These are phyloP conservation scores for Solanum appendiculatum DNA, from an alignment of 257 asterid species.

Conservation along the genomic window DNA sequence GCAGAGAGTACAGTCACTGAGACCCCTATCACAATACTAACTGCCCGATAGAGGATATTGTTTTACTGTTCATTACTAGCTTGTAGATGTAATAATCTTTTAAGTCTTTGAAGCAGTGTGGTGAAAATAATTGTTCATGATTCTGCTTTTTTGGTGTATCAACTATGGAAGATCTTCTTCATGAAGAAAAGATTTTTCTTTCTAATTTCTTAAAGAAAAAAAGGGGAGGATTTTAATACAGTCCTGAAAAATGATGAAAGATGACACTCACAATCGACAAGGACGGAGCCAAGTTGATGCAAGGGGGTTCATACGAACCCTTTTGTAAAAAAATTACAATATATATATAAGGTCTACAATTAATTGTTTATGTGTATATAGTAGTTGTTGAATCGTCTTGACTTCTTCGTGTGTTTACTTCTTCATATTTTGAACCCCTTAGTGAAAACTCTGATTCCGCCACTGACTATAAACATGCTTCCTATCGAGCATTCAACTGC, in stretches of 20 bases:
- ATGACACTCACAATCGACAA: neutral
- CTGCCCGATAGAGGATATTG: neutral
- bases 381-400: neutral
- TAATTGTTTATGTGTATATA: neutral
- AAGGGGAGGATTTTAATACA: neutral
- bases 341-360: neutral
- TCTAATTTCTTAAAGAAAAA: neutral
- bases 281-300: neutral
- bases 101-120: neutral
- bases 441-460: neutral
- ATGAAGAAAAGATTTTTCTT: neutral
- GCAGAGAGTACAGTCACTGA: neutral
- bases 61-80: neutral
- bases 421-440: neutral
- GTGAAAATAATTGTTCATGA: neutral
- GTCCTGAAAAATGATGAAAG: neutral
- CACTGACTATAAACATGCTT: neutral
- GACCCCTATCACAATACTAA: neutral
- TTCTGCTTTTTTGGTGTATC: neutral
- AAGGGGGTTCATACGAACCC: neutral
- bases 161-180: neutral
- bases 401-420: neutral
- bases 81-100: neutral
- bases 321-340: neutral
- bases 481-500: constrained; percentile 1